phyloP scores from a whole-genome alignment of 73 alveolate genomes.

The Tetrahymena malaccensis region DNA sequence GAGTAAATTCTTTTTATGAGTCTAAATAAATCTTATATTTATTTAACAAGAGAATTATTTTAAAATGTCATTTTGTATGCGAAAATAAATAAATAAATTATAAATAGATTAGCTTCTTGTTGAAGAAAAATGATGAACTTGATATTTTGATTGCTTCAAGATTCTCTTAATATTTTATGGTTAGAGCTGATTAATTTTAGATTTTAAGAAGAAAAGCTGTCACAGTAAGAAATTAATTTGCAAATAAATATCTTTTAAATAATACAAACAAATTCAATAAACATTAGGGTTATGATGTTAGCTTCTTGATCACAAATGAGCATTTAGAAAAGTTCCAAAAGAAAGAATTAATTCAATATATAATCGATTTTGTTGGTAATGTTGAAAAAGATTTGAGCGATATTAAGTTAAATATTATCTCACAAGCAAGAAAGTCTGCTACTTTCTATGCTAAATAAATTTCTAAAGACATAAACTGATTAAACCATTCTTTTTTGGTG shows the following conservation, averaged over 20 bases:
- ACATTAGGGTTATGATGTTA: slow-evolving; percentile 56
- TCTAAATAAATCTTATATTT: not conserved
- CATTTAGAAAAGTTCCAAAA: slow-evolving; percentile 62
- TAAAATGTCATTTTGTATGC: not conserved
- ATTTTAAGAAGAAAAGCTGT: slow-evolving; percentile 66
- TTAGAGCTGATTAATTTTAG: slow-evolving; percentile 60
- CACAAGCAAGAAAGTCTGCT: slow-evolving; percentile 68
- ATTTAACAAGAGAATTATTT: not conserved
- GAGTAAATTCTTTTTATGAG: not conserved
- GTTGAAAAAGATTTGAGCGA: slow-evolving; percentile 77
- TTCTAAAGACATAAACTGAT: not conserved
- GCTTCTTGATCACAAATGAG: slow-evolving; percentile 65
- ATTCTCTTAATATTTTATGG: slow-evolving; percentile 48
- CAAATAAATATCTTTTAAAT: not conserved
- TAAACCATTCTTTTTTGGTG: not conserved
- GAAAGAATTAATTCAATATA: slow-evolving; percentile 74
- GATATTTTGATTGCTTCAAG: slow-evolving; percentile 49
- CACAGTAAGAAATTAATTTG: not conserved
- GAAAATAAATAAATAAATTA: not conserved
- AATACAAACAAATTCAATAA: not conserved
- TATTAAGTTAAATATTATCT: slow-evolving; percentile 66
- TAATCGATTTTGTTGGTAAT: slow-evolving; percentile 68
- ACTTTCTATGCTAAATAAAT: slow-evolving; percentile 49
- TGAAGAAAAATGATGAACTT: slow-evolving; percentile 58
- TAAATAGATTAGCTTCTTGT: slow-evolving; percentile 15